Evolutionary conservation across 2,329 filamentous ascomycete species (phyloP), one percentile per base, ranked within the genome.

Genomic region (Periconia sp.): DNA sequence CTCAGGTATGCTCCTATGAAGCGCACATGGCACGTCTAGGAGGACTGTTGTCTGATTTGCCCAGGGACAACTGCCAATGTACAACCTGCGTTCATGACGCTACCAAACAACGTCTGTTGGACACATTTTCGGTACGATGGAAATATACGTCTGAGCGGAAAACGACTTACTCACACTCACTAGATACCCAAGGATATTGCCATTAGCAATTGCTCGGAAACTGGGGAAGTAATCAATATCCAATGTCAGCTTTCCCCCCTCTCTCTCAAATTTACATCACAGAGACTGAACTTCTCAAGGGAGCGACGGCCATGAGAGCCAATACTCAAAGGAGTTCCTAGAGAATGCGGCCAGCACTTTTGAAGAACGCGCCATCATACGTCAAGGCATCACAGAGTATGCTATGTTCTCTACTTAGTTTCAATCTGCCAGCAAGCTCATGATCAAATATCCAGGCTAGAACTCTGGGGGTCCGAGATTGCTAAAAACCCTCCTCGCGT

Each of bases 21-120:
- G 11, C 33, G 11, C 11, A 37, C 5, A 13, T n/a, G 14, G 31
- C 7, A 8, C 31, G 14, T 14, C 31, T 33, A 37, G 11, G 33
- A 37, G 33, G 10, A n/a, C 33, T 37, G 10, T 11, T 5, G 10
- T 37, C 11, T 37, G 15, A 37, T n/a, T 11, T 14, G 10, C 10
- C 11, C 33, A 87, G 88, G 57, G 89, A 92, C 63, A 88, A 90
- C 64, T 92, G 89, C 65, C 86, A 85, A 54, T 92, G 89, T 66
- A 63, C 72, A 1, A 70, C 76, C 55, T 92, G 89, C 66, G 79
- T 89, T 20, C 87, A 91, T 70, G 82, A 83, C 52, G 82, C 86
- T 56, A 92, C 89, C 5, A 84, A 81, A 70, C 89, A 92, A 71
- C 78, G 87, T 23, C 81, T 83, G 47, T 79, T 89, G 51, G 82